These are phyloP conservation scores for Rutstroemia sp. DNA, from an alignment of 2,329 filamentous ascomycete genomes.

Conservation along the genomic window DNA sequence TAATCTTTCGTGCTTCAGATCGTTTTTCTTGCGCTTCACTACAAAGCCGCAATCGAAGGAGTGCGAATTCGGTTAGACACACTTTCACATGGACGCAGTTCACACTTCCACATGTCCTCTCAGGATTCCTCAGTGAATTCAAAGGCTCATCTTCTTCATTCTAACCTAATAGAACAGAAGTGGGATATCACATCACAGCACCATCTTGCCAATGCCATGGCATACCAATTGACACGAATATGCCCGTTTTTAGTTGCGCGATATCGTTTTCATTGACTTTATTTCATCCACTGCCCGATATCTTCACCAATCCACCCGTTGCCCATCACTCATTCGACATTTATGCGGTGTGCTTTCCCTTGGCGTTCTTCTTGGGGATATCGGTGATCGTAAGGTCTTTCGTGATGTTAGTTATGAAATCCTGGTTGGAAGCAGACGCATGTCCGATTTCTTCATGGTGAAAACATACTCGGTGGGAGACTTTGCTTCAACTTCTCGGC, in stretches of 20 bases:
- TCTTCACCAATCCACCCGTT: background rate
- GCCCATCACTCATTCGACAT: background rate
- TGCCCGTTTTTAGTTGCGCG: conserved; percentile 5
- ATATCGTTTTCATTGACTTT: conserved; percentile 2
- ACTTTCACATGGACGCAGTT: background rate
- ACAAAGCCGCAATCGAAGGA: no score
- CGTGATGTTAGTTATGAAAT: background rate
- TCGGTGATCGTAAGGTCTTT: conserved; percentile 52
- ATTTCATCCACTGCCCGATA: conserved; percentile 8
- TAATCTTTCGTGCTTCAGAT: no score
- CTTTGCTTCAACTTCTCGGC: conserved; percentile 99
- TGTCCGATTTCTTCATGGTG: background rate
- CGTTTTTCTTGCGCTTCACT: no score
- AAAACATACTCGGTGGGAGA: conserved; percentile 82
- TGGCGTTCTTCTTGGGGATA: conserved; percentile 53
- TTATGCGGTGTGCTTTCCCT: conserved; percentile 31
- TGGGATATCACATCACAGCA: conserved; percentile 1
- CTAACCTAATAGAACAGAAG: background rate
- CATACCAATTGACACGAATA: background rate
- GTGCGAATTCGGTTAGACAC: no score
- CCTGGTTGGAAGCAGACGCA: no score
- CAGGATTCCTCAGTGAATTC: background rate
- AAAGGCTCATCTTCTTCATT: background rate
- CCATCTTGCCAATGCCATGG: background rate
- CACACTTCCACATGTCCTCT: no score